Evolutionary conservation across 2,329 filamentous ascomycete species (phyloP), one percentile per base, ranked within the genome.

Genomic region (Sarocladium brachiariae): DNA sequence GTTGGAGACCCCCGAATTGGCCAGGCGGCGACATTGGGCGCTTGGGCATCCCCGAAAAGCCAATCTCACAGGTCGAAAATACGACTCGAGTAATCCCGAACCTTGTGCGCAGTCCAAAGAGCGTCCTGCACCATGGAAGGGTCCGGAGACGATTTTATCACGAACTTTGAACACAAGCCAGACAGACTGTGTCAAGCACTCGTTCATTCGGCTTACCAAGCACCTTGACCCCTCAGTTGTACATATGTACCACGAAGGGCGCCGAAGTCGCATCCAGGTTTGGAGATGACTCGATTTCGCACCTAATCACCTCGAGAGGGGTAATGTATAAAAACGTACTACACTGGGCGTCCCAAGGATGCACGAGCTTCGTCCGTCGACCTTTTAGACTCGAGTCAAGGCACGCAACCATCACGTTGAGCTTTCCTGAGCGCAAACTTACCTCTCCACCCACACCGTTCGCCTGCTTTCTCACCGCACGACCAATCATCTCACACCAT

Each of bases 401-500:
- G 16, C 43, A 47, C 21, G 39, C 43, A 47, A 45, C 39, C 39
- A 25, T 45, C 24, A 45, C n/a, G n/a, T n/a, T n/a, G n/a, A n/a
- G 13, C 14, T 45, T 16, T 11, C 4, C 4, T n/a, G 23, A 30
- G 21, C 37, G 18, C 9, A 45, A 45, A 45, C 39, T 19, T 21
- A 31, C 25, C 24, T 33, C 24, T 33, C 43, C 43, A 47, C 25
- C 43, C 43, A 47, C 27, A 21, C 43, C 27, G 27, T 30, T 30
- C 27, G 27, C 13, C 13, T 30, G 27, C 27, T 13, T 13, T 30
- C 27, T 30, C 27, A 30, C 27, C 27, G 13, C n/a, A 13, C 43
- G 21, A 47, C 43, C 43, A 47, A 47, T 47, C 43, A 47, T 45
- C 30, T 37, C 41, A 51, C 37, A 47, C 50, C 43, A 47, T 18